These are phyloP conservation scores for Brasenia schreberi DNA, from an alignment of 164 flowering plant species.

Conservation along the genomic window DNA sequence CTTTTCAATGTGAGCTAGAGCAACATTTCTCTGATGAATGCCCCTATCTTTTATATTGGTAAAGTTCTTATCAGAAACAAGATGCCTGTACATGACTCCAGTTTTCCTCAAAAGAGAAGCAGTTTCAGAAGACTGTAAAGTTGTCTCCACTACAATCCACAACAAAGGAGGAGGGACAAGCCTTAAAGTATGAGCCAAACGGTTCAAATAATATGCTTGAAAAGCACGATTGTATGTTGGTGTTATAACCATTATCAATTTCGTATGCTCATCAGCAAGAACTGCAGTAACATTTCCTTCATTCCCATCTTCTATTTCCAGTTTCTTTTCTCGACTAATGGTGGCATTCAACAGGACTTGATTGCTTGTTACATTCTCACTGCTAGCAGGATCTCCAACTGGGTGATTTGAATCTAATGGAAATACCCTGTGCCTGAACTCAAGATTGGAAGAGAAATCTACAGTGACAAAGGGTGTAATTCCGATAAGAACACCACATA, in stretches of 20 bases:
- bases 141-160: constrained; percentile 90
- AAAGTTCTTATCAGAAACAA: constrained; percentile 49
- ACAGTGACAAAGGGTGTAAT: constrained; percentile 39
- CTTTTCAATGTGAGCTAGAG: constrained; percentile 72
- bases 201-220: constrained; percentile 68
- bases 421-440: constrained; percentile 36
- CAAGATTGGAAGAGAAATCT: constrained; percentile 23
- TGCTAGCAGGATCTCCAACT: constrained; percentile 8
- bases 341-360: constrained; percentile 4
- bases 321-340: constrained; percentile 2
- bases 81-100: constrained; percentile 86
- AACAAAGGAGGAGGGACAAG: constrained; percentile 55
- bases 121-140: constrained; percentile 58
- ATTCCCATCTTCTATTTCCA: constrained; percentile 5
- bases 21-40: constrained; percentile 63
- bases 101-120: constrained; percentile 57
- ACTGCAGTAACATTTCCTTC: background rate
- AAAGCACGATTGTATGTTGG: constrained; percentile 51
- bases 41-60: constrained; percentile 30
- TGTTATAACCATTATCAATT: constrained; percentile 74
- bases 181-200: constrained; percentile 57
- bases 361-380: constrained; percentile 1
- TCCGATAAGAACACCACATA: constrained; percentile 57
- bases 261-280: constrained; percentile 9
- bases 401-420: constrained; percentile 26